Evolutionary conservation across 805 yeast genomes (phyloP).

Genomic region (Candida manassasensis): DNA sequence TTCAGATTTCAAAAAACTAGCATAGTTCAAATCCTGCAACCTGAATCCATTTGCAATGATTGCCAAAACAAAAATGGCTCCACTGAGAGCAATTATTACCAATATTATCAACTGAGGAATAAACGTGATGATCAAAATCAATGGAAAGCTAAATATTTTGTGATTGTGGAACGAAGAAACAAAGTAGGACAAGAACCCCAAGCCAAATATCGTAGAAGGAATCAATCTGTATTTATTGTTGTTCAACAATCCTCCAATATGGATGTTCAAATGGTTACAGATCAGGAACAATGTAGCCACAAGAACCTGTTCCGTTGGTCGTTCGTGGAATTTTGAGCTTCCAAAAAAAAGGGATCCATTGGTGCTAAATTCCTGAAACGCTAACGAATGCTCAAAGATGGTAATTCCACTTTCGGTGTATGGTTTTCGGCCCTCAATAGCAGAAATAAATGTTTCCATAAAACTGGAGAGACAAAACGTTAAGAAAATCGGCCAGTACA

Average conservation of each 20-base stretch:
- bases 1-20: slow-evolving; percentile 25
- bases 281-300: slow-evolving; percentile 53
- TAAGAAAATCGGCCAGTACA: slow-evolving; percentile 56
- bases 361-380: slow-evolving; percentile 64
- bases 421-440: slow-evolving; percentile 51
- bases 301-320: slow-evolving; percentile 52
- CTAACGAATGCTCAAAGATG: slow-evolving; percentile 68
- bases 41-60: slow-evolving; percentile 48
- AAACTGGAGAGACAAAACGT: slow-evolving; percentile 58
- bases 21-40: slow-evolving; percentile 30
- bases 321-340: slow-evolving; percentile 13
- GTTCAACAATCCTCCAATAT: slow-evolving; percentile 55
- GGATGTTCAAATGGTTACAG: slow-evolving; percentile 56
- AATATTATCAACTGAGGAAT: slow-evolving; percentile 62
- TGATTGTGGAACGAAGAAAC: slow-evolving; percentile 36
- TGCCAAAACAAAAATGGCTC: slow-evolving; percentile 52
- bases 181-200: slow-evolving; percentile 43
- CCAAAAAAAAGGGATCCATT: slow-evolving; percentile 27
- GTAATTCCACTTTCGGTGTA: slow-evolving; percentile 65
- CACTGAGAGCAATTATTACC: slow-evolving; percentile 47
- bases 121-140: slow-evolving; percentile 52
- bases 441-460: slow-evolving; percentile 60
- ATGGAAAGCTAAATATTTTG: slow-evolving; percentile 46
- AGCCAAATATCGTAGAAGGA: slow-evolving; percentile 59
- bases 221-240: slow-evolving; percentile 52